phyloP scores from a whole-genome alignment of 2,329 filamentous ascomycete genomes.

The Acrodontium crateriforme region DNA sequence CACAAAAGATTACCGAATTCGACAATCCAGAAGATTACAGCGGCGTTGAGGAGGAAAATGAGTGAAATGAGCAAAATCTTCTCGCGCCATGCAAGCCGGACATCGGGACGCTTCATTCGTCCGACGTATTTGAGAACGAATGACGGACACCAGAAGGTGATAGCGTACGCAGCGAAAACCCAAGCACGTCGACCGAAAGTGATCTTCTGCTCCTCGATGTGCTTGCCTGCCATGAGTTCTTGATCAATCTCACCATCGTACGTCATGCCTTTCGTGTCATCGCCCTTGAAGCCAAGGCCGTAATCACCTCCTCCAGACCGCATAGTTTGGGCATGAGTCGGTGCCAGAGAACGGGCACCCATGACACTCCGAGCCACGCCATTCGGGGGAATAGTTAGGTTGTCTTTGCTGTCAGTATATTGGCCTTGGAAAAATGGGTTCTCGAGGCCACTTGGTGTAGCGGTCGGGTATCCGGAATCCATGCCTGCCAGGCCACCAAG shows the following conservation, averaged over 20 bases:
- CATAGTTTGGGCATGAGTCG: constrained; percentile 47
- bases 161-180: constrained; percentile 68
- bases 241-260: constrained; percentile 67
- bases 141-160: constrained; percentile 93
- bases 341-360: constrained; percentile 32
- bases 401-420: constrained; percentile 37
- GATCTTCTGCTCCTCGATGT: constrained; percentile 56
- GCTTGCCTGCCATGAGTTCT: constrained; percentile 62
- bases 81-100: constrained; percentile 94
- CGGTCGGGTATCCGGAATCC: constrained; percentile 58
- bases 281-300: constrained; percentile 74
- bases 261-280: constrained; percentile 54
- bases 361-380: constrained; percentile 31
- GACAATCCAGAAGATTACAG: constrained; percentile 85
- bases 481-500: constrained; percentile 43
- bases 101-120: constrained; percentile 93
- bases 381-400: constrained; percentile 22
- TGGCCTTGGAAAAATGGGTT: constrained; percentile 13
- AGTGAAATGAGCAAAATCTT: constrained; percentile 73
- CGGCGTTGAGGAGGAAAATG: constrained; percentile 67
- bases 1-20: constrained; percentile 73
- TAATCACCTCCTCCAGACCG: constrained; percentile 57
- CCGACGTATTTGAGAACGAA: constrained; percentile 66
- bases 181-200: constrained; percentile 56
- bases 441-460: constrained; percentile 35